A percentile compares a stretch with the other conserved stretches of the same genome.
phyloP scores from a whole-genome alignment of 1,139 yeast genomes.

The Entelexis paramagnoliae region DNA sequence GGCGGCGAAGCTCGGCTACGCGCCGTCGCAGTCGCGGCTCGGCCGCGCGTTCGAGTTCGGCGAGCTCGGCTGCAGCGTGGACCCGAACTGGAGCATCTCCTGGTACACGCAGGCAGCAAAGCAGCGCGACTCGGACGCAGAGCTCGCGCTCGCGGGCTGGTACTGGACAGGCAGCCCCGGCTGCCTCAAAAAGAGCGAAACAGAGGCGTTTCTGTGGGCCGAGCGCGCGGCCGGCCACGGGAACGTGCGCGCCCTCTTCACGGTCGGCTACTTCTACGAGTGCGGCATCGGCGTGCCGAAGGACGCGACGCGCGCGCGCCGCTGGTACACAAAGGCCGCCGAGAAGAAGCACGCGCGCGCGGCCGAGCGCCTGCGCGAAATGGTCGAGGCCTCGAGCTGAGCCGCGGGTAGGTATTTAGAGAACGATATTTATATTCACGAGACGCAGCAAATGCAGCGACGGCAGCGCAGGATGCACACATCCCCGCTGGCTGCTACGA shows the following conservation, averaged over 20 bases:
- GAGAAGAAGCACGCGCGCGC: constrained; percentile 51
- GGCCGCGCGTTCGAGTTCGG: constrained; percentile 88
- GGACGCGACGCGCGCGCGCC: constrained; percentile 40
- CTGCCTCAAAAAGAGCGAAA: constrained; percentile 58
- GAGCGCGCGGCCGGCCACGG: constrained; percentile 74
- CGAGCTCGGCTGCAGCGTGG: constrained; percentile 52
- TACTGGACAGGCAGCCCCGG: constrained; percentile 59
- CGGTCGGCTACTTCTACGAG: constrained; percentile 73
- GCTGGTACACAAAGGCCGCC: constrained; percentile 52
- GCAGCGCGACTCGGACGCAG: constrained; percentile 71
- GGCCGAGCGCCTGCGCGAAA: constrained; percentile 30
- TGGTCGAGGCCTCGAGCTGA: constrained; percentile 1
- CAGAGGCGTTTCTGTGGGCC: constrained; percentile 84
- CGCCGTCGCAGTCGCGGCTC: constrained; percentile 74
- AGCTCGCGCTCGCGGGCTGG: constrained; percentile 89
- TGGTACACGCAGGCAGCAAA: constrained; percentile 80
- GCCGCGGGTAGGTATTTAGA: neutral
- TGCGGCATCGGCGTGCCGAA: constrained; percentile 59
- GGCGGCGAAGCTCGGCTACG: constrained; percentile 67
- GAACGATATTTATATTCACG: too few species aligned
- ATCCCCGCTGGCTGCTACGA: too few species aligned
- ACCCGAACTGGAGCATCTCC: constrained; percentile 67
- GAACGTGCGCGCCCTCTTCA: constrained; percentile 69
- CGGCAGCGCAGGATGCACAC: too few species aligned
- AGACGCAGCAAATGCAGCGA: too few species aligned